Percentiles rank a stretch among this genome's conserved stretches.
These are phyloP conservation scores for Colletotrichum spinosum DNA, from an alignment of 2,329 filamentous ascomycete species.

Conservation along the genomic window DNA sequence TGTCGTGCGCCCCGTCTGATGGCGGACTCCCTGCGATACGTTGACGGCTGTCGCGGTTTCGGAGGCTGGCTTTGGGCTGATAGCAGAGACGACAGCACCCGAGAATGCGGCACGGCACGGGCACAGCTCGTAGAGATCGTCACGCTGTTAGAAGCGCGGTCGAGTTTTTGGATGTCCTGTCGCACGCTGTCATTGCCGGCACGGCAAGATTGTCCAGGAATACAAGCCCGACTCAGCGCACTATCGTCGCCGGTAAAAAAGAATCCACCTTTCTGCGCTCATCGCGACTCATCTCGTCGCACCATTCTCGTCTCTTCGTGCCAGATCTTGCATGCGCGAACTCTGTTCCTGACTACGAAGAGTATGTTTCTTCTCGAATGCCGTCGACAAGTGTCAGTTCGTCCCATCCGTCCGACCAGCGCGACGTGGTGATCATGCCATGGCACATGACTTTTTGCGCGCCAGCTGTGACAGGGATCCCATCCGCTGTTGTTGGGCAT, in stretches of 20 bases:
- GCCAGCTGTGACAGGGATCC: too few relatives aligned
- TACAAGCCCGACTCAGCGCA: not conserved
- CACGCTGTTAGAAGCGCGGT: too few relatives aligned
- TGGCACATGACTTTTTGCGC: not conserved
- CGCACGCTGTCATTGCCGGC: too few relatives aligned
- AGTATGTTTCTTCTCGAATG: not conserved
- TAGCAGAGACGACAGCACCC: not conserved
- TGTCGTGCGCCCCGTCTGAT: not conserved
- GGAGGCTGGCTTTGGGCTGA: not conserved
- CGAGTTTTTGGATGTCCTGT: too few relatives aligned
- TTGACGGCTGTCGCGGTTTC: conserved; percentile 8
- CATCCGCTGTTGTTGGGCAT: too few relatives aligned
- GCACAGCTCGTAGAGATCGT: not conserved
- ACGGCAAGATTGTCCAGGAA: too few relatives aligned
- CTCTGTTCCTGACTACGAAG: not conserved
- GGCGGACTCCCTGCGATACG: not conserved
- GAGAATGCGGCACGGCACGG: not conserved
- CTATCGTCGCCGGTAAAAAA: not conserved
- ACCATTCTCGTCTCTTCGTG: conserved; percentile 8
- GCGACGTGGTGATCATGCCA: not conserved
- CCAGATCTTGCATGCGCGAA: not conserved
- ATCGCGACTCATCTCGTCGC: conserved; percentile 7
- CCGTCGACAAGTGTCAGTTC: not conserved
- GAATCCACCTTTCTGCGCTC: not conserved
- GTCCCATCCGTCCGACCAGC: conserved; percentile 7